A percentile compares a stretch with the other conserved stretches of the same genome.
These are phyloP conservation scores for Plasmodium relictum DNA, from an alignment of 169 alveolate species.

Conservation along the genomic window DNA sequence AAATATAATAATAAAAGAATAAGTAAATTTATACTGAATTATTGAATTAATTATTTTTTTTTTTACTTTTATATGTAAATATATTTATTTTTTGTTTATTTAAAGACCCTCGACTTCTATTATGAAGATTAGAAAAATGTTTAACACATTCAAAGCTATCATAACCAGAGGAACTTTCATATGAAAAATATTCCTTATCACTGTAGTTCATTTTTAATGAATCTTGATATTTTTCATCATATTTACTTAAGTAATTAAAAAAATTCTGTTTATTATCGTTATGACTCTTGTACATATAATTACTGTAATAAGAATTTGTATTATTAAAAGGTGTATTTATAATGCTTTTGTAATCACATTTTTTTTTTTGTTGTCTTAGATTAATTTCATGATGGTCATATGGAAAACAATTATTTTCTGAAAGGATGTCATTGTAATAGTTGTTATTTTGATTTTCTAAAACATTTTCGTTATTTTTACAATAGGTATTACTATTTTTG, in stretches of 20 bases:
- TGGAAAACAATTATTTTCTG: no score
- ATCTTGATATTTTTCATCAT: neutral
- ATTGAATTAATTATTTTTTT: neutral
- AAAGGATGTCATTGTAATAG: no score
- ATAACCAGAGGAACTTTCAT: slow-evolving; percentile 75
- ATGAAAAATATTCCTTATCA: slow-evolving; percentile 35
- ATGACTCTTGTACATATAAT: neutral
- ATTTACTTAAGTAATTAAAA: neutral
- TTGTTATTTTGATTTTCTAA: no score
- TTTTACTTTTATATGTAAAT: neutral
- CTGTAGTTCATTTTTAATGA: neutral
- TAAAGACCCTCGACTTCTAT: neutral
- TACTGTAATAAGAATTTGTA: neutral
- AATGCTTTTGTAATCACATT: no score
- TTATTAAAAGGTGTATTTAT: neutral
- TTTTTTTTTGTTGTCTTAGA: no score
- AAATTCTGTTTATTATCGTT: neutral
- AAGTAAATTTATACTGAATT: neutral
- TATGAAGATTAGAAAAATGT: slow-evolving; percentile 67
- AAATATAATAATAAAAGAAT: neutral
- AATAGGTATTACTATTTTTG: no score
- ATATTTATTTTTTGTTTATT: neutral
- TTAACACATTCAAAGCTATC: slow-evolving; percentile 76
- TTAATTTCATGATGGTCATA: no score
- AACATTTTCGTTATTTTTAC: no score